Evolutionary conservation across 805 yeast species (phyloP).

Genomic region (Candida ulmi): DNA sequence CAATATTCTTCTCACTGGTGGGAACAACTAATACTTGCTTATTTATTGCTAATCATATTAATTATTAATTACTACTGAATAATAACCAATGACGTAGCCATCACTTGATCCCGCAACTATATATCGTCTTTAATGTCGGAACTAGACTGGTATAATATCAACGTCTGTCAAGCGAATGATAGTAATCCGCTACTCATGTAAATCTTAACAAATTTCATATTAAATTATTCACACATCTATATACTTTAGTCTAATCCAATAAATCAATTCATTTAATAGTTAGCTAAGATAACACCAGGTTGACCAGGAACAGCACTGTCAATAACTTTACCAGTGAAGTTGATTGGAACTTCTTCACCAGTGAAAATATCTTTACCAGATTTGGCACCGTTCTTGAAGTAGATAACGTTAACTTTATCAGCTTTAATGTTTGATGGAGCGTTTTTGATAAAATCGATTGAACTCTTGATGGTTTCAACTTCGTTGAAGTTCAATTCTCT

Average conservation of each 20-base stretch:
- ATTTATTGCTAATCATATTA: too few species aligned
- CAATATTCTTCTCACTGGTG: too few species aligned
- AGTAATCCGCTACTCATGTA: too few species aligned
- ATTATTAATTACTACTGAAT: too few species aligned
- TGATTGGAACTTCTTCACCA: slow-evolving; percentile 64
- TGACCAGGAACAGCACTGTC: slow-evolving; percentile 89
- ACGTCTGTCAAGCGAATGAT: too few species aligned
- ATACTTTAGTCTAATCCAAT: neutral
- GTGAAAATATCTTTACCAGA: slow-evolving; percentile 61
- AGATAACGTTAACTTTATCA: slow-evolving; percentile 51
- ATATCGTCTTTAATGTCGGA: too few species aligned
- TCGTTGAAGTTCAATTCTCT: slow-evolving; percentile 85
- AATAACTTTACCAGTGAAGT: slow-evolving; percentile 56
- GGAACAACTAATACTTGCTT: too few species aligned
- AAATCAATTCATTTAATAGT: slow-evolving; percentile 29
- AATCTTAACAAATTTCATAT: too few species aligned
- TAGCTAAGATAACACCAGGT: slow-evolving; percentile 79
- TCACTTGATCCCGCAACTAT: too few species aligned
- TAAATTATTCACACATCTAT: neutral
- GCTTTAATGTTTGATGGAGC: slow-evolving; percentile 59
- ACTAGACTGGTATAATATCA: too few species aligned
- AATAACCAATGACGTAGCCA: too few species aligned
- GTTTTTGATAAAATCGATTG: slow-evolving; percentile 50
- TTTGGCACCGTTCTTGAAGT: slow-evolving; percentile 57
- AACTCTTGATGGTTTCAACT: slow-evolving; percentile 53